These are phyloP conservation scores for Solanum infundibuliforme DNA, from an alignment of 257 asterid species.

Conservation along the genomic window DNA sequence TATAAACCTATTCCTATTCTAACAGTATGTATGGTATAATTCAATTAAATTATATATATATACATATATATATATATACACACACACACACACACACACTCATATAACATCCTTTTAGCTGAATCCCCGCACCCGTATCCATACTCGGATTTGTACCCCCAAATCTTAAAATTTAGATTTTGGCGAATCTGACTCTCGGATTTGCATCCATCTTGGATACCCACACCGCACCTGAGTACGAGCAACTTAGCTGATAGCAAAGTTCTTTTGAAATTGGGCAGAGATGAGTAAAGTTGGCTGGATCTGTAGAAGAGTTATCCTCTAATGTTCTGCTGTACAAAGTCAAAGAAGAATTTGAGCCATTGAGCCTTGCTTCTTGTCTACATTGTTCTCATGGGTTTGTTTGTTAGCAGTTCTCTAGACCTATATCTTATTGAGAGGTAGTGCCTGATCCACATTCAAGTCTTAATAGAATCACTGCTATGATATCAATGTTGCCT, in stretches of 20 bases:
- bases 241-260: not conserved
- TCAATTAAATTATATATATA: too few relatives aligned
- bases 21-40: too few relatives aligned
- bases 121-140: not conserved
- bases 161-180: not conserved
- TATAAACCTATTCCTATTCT: too few relatives aligned
- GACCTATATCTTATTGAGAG: not conserved
- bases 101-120: not conserved
- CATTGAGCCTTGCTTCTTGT: not conserved
- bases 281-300: not conserved
- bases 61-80: too few relatives aligned
- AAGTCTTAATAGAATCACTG: not conserved
- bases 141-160: not conserved
- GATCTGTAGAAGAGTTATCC: not conserved
- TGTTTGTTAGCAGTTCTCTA: not conserved
- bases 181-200: not conserved
- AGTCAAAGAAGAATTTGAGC: not conserved
- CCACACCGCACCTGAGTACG: not conserved
- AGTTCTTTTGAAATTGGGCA: not conserved
- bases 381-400: not conserved
- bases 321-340: not conserved
- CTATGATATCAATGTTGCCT: not conserved
- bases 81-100: too few relatives aligned
- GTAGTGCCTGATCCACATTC: not conserved
- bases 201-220: not conserved